phyloP scores from a whole-genome alignment of 192 early-diverging fungal genomes.

The Backusella luteola region DNA sequence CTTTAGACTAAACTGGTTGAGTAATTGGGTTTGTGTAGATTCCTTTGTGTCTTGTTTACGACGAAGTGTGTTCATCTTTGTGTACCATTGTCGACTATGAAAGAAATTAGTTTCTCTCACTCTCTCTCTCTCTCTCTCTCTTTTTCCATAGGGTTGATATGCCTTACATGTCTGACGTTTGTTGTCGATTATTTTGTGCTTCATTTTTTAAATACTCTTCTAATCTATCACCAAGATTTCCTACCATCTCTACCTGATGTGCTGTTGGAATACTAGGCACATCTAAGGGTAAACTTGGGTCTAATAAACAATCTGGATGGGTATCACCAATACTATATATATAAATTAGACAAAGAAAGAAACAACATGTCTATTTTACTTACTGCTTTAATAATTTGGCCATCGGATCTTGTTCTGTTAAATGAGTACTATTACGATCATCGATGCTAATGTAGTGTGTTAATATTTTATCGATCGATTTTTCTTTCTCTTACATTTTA shows the following conservation, averaged over 20 bases:
- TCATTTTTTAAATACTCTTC: slow-evolving; percentile 50
- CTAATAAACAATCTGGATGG: slow-evolving; percentile 60
- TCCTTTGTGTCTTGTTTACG: not conserved
- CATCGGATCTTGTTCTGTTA: slow-evolving; percentile 11
- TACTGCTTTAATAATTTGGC: slow-evolving; percentile 18
- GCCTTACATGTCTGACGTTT: slow-evolving; percentile 26
- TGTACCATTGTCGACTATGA: slow-evolving; percentile 22
- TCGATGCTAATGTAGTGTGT: not conserved
- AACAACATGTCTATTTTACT: not conserved
- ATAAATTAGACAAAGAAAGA: not conserved
- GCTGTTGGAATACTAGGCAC: slow-evolving; percentile 21
- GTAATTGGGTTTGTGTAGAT: slow-evolving; percentile 12
- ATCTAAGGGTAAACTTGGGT: slow-evolving; percentile 42
- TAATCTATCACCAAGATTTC: slow-evolving; percentile 41
- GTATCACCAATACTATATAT: slow-evolving; percentile 48
- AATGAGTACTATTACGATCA: not conserved
- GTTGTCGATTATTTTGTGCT: slow-evolving; percentile 19
- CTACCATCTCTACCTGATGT: slow-evolving; percentile 18
- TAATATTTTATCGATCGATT: too few relatives aligned
- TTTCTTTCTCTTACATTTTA: not conserved
- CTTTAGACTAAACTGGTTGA: slow-evolving; percentile 44
- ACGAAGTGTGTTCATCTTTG: slow-evolving; percentile 20
- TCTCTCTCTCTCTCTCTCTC: too few relatives aligned
- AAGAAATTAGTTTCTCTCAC: not conserved
- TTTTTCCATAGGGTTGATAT: too few relatives aligned